phyloP scores from a whole-genome alignment of 2,329 filamentous ascomycete species.

The Colletotrichum sp. region DNA sequence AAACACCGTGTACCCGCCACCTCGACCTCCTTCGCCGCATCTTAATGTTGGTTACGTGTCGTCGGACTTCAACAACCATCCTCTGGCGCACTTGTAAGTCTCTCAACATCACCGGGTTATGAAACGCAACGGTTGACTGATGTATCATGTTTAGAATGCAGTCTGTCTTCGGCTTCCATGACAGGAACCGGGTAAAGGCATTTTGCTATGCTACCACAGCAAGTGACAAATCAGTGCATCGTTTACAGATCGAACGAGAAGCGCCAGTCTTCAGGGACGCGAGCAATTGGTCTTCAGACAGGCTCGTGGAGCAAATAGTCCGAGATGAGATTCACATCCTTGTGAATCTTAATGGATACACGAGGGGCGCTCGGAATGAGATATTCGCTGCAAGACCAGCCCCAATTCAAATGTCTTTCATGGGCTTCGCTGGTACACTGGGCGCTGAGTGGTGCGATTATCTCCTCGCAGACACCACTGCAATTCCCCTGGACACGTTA shows the following conservation, averaged over 20 bases:
- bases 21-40: slow-evolving; percentile 78
- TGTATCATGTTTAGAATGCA: slow-evolving; percentile 71
- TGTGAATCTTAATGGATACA: slow-evolving; percentile 98
- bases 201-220: slow-evolving; percentile 96
- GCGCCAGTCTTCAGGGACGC: slow-evolving; percentile 91
- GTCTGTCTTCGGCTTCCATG: slow-evolving; percentile 93
- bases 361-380: slow-evolving; percentile 93
- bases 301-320: slow-evolving; percentile 84
- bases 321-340: slow-evolving; percentile 91
- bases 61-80: slow-evolving; percentile 99
- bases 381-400: slow-evolving; percentile 94
- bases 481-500: slow-evolving; percentile 82
- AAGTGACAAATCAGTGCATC: slow-evolving; percentile 87
- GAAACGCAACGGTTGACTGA: neutral
- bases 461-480: slow-evolving; percentile 86
- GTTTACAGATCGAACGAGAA: slow-evolving; percentile 90
- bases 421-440: slow-evolving; percentile 96
- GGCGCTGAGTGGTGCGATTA: slow-evolving; percentile 99
- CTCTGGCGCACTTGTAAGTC: slow-evolving; percentile 81
- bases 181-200: slow-evolving; percentile 75
- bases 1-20: slow-evolving; percentile 80
- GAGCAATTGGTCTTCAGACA: slow-evolving; percentile 84
- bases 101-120: neutral
- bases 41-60: slow-evolving; percentile 97
- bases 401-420: slow-evolving; percentile 99